A percentile compares a stretch with the other conserved stretches of the same genome.
phyloP scores from a whole-genome alignment of 1,284 basidiomycete genomes.

The Bjerkandera adusta region DNA sequence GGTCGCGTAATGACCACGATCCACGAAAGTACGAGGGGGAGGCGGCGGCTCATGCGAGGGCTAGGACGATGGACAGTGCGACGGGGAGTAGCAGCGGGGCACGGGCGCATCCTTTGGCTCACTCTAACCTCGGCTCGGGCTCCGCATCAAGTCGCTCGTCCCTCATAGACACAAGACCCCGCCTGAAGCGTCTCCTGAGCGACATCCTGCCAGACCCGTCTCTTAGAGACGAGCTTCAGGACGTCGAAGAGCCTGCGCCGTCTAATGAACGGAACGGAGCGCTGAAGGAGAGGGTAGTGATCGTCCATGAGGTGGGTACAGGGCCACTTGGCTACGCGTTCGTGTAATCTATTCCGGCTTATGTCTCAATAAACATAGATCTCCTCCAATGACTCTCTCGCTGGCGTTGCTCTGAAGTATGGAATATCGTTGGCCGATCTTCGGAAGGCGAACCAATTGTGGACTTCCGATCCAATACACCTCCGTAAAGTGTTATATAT shows the following conservation, averaged over 20 bases:
- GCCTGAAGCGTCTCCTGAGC: slow-evolving; percentile 28
- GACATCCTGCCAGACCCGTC: slow-evolving; percentile 12
- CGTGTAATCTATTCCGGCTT: background rate
- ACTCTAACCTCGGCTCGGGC: slow-evolving; percentile 9
- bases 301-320: slow-evolving; percentile 53
- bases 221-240: background rate
- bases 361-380: slow-evolving; percentile 52
- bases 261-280: slow-evolving; percentile 5
- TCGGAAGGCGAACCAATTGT: slow-evolving; percentile 81
- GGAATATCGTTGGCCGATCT: slow-evolving; percentile 82
- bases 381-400: slow-evolving; percentile 70
- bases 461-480: slow-evolving; percentile 88
- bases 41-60: slow-evolving; percentile 21
- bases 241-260: slow-evolving; percentile 1
- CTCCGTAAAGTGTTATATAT: slow-evolving; percentile 81
- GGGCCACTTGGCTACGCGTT: background rate
- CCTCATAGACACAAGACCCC: slow-evolving; percentile 30
- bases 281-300: slow-evolving; percentile 39
- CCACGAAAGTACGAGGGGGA: slow-evolving; percentile 15
- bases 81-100: slow-evolving; percentile 13
- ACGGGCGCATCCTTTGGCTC: slow-evolving; percentile 17
- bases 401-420: slow-evolving; percentile 85
- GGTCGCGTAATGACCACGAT: slow-evolving; percentile 26
- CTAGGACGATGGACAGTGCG: slow-evolving; percentile 24
- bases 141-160: slow-evolving; percentile 18